Evolutionary conservation across 2,329 filamentous ascomycete genomes (phyloP).

Genomic region (Acarospora socialis): DNA sequence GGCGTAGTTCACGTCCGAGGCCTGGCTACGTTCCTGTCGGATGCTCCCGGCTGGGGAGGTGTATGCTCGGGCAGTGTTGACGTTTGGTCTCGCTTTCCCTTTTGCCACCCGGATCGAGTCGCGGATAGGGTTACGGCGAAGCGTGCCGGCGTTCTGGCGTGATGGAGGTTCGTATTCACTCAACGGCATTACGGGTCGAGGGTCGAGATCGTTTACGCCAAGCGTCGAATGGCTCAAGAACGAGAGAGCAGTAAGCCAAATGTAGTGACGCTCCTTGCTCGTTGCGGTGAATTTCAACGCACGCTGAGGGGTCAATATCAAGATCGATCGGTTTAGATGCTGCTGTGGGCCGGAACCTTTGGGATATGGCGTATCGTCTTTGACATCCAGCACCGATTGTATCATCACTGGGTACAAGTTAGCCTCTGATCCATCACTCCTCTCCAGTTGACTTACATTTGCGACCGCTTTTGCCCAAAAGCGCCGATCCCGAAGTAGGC

Average conservation of each 20-base stretch:
- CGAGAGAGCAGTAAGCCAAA: conserved; percentile 88
- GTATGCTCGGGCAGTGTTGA: conserved; percentile 27
- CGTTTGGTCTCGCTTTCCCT: conserved; percentile 39
- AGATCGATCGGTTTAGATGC: conserved; percentile 81
- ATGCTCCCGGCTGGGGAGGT: conserved; percentile 13
- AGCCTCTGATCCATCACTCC: too few relatives aligned
- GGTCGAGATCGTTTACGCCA: conserved; percentile 58
- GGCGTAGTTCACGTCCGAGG: conserved; percentile 20
- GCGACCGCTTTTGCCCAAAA: conserved; percentile 87
- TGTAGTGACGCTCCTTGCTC: conserved; percentile 71
- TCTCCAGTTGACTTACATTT: conserved; percentile 55
- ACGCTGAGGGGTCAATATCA: conserved; percentile 84
- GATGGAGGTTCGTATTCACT: conserved; percentile 39
- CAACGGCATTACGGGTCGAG: conserved; percentile 39
- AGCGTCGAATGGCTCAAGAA: conserved; percentile 87
- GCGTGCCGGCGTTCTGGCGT: conserved; percentile 32
- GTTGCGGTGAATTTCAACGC: conserved; percentile 89
- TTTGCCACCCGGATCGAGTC: conserved; percentile 88
- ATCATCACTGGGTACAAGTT: conserved; percentile 54
- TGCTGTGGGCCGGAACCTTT: conserved; percentile 43
- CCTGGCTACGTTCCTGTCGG: conserved; percentile 15
- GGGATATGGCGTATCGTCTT: conserved; percentile 77
- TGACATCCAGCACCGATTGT: conserved; percentile 92
- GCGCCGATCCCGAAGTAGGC: conserved; percentile 68
- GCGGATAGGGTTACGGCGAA: conserved; percentile 50